Evolutionary conservation across 495 filamentous ascomycete species (phyloP).

Genomic region (Talaromyces liani): DNA sequence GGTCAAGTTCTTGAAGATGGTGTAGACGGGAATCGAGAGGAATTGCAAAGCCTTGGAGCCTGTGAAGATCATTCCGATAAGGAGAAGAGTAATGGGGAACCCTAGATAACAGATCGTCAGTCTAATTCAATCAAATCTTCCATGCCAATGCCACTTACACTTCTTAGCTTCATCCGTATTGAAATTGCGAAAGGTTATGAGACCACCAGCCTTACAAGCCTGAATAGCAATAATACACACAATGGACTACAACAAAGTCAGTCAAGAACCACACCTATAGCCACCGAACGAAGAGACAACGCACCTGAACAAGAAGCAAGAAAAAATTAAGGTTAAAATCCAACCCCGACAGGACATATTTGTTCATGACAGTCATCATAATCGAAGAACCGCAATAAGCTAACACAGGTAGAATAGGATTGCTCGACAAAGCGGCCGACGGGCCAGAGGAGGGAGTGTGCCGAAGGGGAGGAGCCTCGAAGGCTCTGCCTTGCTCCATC

Average conservation of each 20-base stretch:
- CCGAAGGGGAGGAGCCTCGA: constrained; percentile 34
- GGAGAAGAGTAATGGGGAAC: constrained; percentile 94
- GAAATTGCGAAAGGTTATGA: constrained; percentile 89
- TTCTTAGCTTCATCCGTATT: constrained; percentile 83
- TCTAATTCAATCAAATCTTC: neutral
- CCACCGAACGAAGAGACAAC: constrained; percentile 13
- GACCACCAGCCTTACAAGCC: constrained; percentile 67
- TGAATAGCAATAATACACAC: constrained; percentile 90
- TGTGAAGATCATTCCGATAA: constrained; percentile 99
- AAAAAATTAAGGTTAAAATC: constrained; percentile 98
- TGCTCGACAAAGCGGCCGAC: constrained; percentile 49
- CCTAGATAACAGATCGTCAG: constrained; percentile 41
- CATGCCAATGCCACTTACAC: constrained; percentile 49
- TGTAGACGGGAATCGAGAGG: constrained; percentile 97
- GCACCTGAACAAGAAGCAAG: constrained; percentile 84
- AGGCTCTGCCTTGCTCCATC: constrained; percentile 52
- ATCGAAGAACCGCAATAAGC: constrained; percentile 94
- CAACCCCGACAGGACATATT: constrained; percentile 87
- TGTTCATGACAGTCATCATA: constrained; percentile 98
- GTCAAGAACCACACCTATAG: constrained; percentile 10
- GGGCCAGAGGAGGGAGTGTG: constrained; percentile 23
- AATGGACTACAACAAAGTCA: constrained; percentile 54
- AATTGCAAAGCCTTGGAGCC: constrained; percentile 93
- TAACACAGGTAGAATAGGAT: constrained; percentile 70
- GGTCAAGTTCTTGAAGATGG: constrained; percentile 99